A percentile compares a stretch with the other conserved stretches of the same genome.
phyloP scores from a whole-genome alignment of 2,329 filamentous ascomycete species.

The Aureobasidium zeae region DNA sequence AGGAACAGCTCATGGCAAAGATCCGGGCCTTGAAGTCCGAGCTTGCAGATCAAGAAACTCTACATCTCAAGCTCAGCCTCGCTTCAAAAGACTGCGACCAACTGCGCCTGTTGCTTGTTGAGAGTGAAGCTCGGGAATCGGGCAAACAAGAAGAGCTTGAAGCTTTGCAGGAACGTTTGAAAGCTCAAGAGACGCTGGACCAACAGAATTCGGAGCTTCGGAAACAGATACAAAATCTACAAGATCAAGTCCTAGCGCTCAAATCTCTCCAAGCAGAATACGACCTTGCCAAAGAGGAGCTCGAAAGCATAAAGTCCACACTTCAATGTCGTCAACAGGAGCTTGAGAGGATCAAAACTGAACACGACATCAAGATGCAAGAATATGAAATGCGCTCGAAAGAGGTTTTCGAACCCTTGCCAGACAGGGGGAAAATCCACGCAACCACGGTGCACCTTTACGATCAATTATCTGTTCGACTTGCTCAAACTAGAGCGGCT shows the following conservation, averaged over 20 bases:
- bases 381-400: slow-evolving; percentile 33
- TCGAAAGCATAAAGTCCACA: slow-evolving; percentile 45
- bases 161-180: slow-evolving; percentile 51
- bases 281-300: slow-evolving; percentile 47
- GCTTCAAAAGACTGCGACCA: slow-evolving; percentile 54
- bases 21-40: slow-evolving; percentile 59
- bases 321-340: slow-evolving; percentile 46
- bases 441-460: neutral
- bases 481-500: slow-evolving; percentile 43
- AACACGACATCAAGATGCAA: slow-evolving; percentile 41
- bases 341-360: slow-evolving; percentile 37
- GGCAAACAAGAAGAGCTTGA: slow-evolving; percentile 55
- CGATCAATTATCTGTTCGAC: slow-evolving; percentile 30
- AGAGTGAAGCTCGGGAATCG: slow-evolving; percentile 59
- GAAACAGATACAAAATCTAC: slow-evolving; percentile 52
- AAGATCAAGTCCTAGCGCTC: slow-evolving; percentile 54
- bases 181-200: slow-evolving; percentile 52
- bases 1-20: slow-evolving; percentile 59
- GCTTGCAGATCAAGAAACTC: slow-evolving; percentile 46
- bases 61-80: slow-evolving; percentile 50
- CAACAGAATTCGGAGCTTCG: slow-evolving; percentile 52
- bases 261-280: slow-evolving; percentile 49
- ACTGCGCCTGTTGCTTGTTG: slow-evolving; percentile 53
- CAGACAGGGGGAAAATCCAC: neutral
- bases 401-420: neutral